These are phyloP conservation scores for Passiflora organensis DNA, from an alignment of 345 rosid species.

Conservation along the genomic window DNA sequence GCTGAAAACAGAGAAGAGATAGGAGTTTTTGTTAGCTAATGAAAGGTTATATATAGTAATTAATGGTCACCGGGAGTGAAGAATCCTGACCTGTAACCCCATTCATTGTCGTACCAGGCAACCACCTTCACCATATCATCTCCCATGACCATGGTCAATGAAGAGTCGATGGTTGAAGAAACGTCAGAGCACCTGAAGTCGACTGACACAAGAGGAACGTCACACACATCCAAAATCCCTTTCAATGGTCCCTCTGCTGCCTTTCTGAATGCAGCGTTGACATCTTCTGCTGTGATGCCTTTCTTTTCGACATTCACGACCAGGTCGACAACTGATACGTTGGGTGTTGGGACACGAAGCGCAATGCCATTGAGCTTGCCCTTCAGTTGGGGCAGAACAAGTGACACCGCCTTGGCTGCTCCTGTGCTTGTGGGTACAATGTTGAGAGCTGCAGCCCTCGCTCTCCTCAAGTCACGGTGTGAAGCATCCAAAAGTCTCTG, in stretches of 20 bases:
- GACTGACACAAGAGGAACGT: slow-evolving; percentile 78
- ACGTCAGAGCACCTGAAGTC: slow-evolving; percentile 93
- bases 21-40: too few species aligned
- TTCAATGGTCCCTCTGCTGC: slow-evolving; percentile 83
- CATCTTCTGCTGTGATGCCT: slow-evolving; percentile 80
- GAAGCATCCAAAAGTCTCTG: slow-evolving; percentile 98
- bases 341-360: slow-evolving; percentile 97
- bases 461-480: slow-evolving; percentile 94
- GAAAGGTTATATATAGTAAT: too few species aligned
- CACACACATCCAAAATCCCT: slow-evolving; percentile 80
- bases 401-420: slow-evolving; percentile 97
- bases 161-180: slow-evolving; percentile 87
- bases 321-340: slow-evolving; percentile 91
- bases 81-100: slow-evolving; percentile 82
- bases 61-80: too few species aligned
- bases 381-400: slow-evolving; percentile 90
- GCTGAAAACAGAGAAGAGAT: slow-evolving; percentile 35
- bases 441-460: slow-evolving; percentile 95
- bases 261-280: slow-evolving; percentile 87
- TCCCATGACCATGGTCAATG: slow-evolving; percentile 96
- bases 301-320: slow-evolving; percentile 82
- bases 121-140: slow-evolving; percentile 98
- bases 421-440: slow-evolving; percentile 98
- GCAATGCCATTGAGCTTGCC: slow-evolving; percentile 99
- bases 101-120: slow-evolving; percentile 98